Evolutionary conservation across 768 basidiomycete species (phyloP), one percentile per base, ranked within the genome.

Genomic region (Leccinum boreale): DNA sequence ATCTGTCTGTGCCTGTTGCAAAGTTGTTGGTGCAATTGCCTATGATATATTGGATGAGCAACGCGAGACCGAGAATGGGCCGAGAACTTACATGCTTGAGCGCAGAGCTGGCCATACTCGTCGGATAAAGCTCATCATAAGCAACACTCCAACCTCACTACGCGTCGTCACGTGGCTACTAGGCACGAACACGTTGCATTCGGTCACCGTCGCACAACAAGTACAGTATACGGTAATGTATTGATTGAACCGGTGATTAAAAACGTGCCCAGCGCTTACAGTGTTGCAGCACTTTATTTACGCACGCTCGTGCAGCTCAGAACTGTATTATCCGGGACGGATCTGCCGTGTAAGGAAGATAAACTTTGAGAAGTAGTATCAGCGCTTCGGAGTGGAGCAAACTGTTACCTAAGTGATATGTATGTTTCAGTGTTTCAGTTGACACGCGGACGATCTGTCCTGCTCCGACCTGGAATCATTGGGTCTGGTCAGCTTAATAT

Each of bases 1-100:
- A 61, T 82, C 79, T 14, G 93, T 94, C 75, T 98, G 97, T 4
- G 87, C 82, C 70, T 93, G 87, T 65, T 97, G 93, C 49, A 99
- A 80, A 3, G 92, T 90, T 47, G 77, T 69, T 44, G 81, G 69
- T 9, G 81, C 67, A 51, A 76, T 72, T 33, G 71, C 74, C 68
- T 80, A 59, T 42, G 53, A 29, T n/a, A 53, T 29, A 65, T 62
- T 63, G 70, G 72, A 54, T 73, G 74, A 78, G 50, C n/a, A 55
- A 50, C 59, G 61, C 42, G 3, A 11, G 14, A 14, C 2, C 15
- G 23, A 33, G 36, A 24, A 5, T 15, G 49, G 29, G n/a, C 45
- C 10, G 42, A n/a, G 19, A 26, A 63, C 74, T 49, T 58, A 80
- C 79, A 65, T 79, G 78, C 63, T 76, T 81, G 61, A 78, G 69